Percentiles rank a stretch among this genome's conserved stretches.
phyloP scores from a whole-genome alignment of 2,329 filamentous ascomycete species.

The Diaporthe capsici region DNA sequence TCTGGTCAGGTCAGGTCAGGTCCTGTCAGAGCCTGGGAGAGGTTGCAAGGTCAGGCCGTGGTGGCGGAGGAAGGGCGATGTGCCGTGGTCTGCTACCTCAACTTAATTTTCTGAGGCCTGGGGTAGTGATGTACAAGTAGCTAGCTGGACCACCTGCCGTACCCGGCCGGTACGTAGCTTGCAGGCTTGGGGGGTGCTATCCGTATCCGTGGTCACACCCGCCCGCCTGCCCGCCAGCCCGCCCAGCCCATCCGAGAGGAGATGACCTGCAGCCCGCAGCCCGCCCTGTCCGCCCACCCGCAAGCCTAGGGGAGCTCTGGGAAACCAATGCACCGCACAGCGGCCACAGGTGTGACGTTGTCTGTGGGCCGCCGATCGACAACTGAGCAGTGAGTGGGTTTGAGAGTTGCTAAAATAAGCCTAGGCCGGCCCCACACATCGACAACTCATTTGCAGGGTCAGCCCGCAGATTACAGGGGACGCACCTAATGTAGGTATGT shows the following conservation, averaged over 20 bases:
- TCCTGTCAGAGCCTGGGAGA: not conserved
- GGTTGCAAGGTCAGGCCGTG: slow-evolving; percentile 31
- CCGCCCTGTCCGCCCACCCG: not conserved
- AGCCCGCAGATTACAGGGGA: slow-evolving; percentile 32
- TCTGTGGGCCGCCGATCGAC: slow-evolving; percentile 31
- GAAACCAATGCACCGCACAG: not conserved
- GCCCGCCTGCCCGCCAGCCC: slow-evolving; percentile 5
- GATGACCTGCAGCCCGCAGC: slow-evolving; percentile 20
- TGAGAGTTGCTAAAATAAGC: slow-evolving; percentile 32
- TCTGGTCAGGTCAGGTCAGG: not conserved
- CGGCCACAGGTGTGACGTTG: slow-evolving; percentile 20
- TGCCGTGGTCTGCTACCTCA: slow-evolving; percentile 3
- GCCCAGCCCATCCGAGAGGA: slow-evolving; percentile 8
- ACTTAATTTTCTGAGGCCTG: slow-evolving; percentile 6
- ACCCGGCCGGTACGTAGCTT: not conserved
- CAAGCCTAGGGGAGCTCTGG: slow-evolving; percentile 12
- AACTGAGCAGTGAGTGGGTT: slow-evolving; percentile 18
- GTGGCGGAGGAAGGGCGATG: slow-evolving; percentile 6
- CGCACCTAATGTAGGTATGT: not conserved
- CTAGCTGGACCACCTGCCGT: not conserved
- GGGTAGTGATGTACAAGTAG: slow-evolving; percentile 15
- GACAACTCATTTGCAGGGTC: slow-evolving; percentile 29
- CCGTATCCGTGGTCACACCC: slow-evolving; percentile 32
- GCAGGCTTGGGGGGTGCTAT: slow-evolving; percentile 12
- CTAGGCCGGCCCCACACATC: slow-evolving; percentile 21